phyloP scores from a whole-genome alignment of 495 filamentous ascomycete genomes.

The Xylaria cubensis region DNA sequence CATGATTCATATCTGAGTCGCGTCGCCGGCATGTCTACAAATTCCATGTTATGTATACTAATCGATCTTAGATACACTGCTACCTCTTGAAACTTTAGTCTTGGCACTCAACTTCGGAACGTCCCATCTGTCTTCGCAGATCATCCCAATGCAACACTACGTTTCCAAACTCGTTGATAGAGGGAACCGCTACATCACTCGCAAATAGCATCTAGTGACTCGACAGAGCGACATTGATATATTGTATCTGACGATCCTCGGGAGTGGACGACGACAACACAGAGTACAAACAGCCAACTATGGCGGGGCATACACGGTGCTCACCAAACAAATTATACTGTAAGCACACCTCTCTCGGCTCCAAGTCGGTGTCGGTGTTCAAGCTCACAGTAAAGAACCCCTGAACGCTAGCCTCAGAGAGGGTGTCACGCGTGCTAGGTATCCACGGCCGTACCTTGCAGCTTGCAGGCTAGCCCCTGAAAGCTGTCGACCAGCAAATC shows the following conservation, averaged over 20 bases:
- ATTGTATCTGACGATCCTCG: not conserved
- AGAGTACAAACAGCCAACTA: not conserved
- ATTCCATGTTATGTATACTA: not conserved
- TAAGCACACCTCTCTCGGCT: constrained; percentile 1
- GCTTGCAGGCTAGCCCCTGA: constrained; percentile 22
- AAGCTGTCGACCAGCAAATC: not conserved
- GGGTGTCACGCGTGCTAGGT: constrained; percentile 19
- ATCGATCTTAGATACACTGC: not conserved
- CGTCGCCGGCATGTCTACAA: not conserved
- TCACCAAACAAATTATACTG: not conserved
- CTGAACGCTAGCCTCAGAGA: constrained; percentile 14
- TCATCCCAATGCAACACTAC: not conserved
- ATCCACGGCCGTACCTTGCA: constrained; percentile 27
- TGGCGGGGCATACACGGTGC: constrained; percentile 8
- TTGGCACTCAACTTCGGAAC: constrained; percentile 12
- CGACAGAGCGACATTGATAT: not conserved
- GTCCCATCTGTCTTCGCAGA: constrained; percentile 1
- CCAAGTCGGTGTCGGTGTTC: constrained; percentile 16
- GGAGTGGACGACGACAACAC: not conserved
- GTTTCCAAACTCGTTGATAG: not conserved
- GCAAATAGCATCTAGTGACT: not conserved
- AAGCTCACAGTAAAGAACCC: constrained; percentile 3
- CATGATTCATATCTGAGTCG: constrained; percentile 25
- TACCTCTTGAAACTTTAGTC: constrained; percentile 2
- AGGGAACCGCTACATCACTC: not conserved